Evolutionary conservation across 768 basidiomycete species (phyloP).

Genomic region (Pholiota conissans): DNA sequence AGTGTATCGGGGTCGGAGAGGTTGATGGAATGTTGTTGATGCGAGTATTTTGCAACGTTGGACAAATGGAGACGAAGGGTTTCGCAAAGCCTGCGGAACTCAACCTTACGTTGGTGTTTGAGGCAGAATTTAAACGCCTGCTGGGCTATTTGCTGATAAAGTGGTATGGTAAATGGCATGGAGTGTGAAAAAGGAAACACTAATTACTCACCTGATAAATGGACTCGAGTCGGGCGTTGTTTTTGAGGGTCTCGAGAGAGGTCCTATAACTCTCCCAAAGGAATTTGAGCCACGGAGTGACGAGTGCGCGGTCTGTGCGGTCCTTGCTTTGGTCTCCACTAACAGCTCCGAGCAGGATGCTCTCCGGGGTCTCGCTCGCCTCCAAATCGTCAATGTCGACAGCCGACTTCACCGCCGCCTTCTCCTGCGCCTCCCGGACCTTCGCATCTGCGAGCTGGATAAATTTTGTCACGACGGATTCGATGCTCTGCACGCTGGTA

Average conservation of each 20-base stretch:
- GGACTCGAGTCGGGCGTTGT: constrained; percentile 87
- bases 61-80: constrained; percentile 92
- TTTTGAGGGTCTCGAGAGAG: constrained; percentile 92
- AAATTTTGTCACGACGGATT: constrained; percentile 86
- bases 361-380: constrained; percentile 92
- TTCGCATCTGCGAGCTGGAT: constrained; percentile 79
- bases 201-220: constrained; percentile 84
- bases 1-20: constrained; percentile 80
- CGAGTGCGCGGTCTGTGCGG: constrained; percentile 89
- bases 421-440: constrained; percentile 83
- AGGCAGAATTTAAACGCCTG: constrained; percentile 98
- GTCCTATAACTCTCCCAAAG: constrained; percentile 99
- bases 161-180: constrained; percentile 2
- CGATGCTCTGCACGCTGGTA: constrained; percentile 86
- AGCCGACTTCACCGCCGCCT: constrained; percentile 74
- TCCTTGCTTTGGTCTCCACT: constrained; percentile 90
- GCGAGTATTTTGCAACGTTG: constrained; percentile 93
- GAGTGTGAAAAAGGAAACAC: background rate
- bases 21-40: constrained; percentile 94
- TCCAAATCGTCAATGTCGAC: constrained; percentile 94
- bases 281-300: constrained; percentile 97
- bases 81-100: constrained; percentile 96
- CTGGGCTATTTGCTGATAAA: constrained; percentile 82
- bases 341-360: constrained; percentile 87
- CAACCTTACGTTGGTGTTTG: constrained; percentile 90